Base-by-base conservation (phyloP, 768 basidiomycete species). In the Russula vinacea region DNA sequence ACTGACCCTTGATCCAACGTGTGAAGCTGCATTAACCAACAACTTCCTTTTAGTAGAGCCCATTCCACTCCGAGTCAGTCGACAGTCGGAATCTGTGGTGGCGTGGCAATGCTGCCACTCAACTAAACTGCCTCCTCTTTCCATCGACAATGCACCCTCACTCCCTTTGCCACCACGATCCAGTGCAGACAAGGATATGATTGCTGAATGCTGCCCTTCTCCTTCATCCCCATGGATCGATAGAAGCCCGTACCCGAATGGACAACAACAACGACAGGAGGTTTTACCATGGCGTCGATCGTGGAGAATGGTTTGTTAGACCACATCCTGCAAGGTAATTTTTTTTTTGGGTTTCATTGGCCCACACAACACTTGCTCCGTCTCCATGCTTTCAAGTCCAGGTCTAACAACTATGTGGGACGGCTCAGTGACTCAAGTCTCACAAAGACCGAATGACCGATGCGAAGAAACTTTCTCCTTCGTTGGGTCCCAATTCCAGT, bases 141-240 rank as follows among this genome's bases (percentile, higher is more conserved):
- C n/a, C n/a, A n/a, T n/a, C n/a, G n/a, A n/a, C n/a, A n/a, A n/a
- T n/a, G n/a, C n/a, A n/a, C n/a, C n/a, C n/a, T n/a, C n/a, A n/a
- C n/a, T 76, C 24, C 49, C 49, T 1, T 22, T 47, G 35, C 77
- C 75, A 29, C 74, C 70, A 58, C 70, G 33, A 2, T 52, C 64
- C 13, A 37, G 58, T 17, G 58, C 44, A 19, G 11, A 11, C 44
- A 11, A n/a, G 10, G 44, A 60, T 63, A 40, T 64, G 66, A 53
- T 65, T 62, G 33, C 56, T 33, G 55, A 29, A 51, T 10, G 40
- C 14, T 10, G 14, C 24, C 49, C 26, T 17, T 50, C 14, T 24
- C 22, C 22, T 29, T 50, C 29, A 33, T 52, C 50, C n/a, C 53
- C 49, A 40, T 19, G 26, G 14, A 5, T 24, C 35, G 45, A 19